A percentile compares a stretch with the other conserved stretches of the same genome.
Conservation (phyloP, 495 filamentous ascomycete genomes). For the Penicillium simplicissimum region DNA sequence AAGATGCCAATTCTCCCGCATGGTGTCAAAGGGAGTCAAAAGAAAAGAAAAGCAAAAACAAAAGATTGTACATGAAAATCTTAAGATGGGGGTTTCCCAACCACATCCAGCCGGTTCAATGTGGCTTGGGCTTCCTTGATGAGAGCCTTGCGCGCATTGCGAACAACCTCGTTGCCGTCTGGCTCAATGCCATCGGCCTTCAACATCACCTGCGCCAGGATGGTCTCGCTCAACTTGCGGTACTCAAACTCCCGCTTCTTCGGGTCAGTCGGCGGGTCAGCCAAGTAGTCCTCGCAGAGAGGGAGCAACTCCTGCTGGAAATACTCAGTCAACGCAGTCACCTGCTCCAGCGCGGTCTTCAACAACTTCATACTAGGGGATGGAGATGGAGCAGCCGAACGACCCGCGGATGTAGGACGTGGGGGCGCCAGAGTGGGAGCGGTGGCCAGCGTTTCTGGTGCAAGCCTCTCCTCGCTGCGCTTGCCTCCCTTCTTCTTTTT, state of each 20-base stretch:
- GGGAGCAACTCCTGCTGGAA: constrained; percentile 69
- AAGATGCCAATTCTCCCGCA: constrained; percentile 9
- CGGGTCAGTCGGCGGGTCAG: constrained; percentile 64
- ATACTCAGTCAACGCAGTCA: constrained; percentile 66
- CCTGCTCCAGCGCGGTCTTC: constrained; percentile 61
- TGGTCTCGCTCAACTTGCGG: constrained; percentile 76
- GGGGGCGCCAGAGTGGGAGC: constrained; percentile 18
- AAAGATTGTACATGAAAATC: background rate
- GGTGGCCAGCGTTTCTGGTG: constrained; percentile 14
- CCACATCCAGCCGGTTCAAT: constrained; percentile 63
- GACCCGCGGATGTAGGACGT: constrained; percentile 27
- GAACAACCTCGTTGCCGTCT: constrained; percentile 61
- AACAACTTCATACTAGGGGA: constrained; percentile 41
- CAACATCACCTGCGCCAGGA: constrained; percentile 78
- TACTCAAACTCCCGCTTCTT: constrained; percentile 77
- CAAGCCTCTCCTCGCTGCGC: constrained; percentile 39
- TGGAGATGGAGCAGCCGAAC: constrained; percentile 28
- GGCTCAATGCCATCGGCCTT: constrained; percentile 85
- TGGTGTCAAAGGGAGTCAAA: constrained; percentile 16
- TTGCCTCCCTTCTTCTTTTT: constrained; percentile 42
- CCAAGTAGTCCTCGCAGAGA: constrained; percentile 62
- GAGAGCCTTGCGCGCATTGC: constrained; percentile 69
- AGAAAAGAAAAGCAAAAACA: constrained; percentile 24
- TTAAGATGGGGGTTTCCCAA: constrained; percentile 21
- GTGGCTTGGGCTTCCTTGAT: constrained; percentile 72